phyloP scores from a whole-genome alignment of 1,284 basidiomycete species.

The Ganoderma leucocontextum region DNA sequence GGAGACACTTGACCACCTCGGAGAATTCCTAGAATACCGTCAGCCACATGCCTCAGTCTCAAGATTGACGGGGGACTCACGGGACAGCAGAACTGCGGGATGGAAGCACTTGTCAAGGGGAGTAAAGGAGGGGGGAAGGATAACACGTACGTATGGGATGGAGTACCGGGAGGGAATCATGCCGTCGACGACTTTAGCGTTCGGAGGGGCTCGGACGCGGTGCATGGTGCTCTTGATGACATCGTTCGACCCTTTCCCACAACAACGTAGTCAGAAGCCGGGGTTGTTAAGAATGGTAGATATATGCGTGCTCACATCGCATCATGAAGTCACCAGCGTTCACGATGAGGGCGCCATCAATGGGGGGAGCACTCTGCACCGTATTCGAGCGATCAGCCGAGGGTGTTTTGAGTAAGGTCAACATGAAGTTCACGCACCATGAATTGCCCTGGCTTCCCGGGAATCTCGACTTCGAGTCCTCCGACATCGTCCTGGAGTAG shows the following conservation, averaged over 20 bases:
- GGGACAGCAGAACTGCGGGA: slow-evolving; percentile 51
- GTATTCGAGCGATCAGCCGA: not conserved
- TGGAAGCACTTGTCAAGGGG: too few species aligned
- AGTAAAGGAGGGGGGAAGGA: not conserved
- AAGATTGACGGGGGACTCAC: slow-evolving; percentile 38
- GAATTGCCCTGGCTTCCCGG: slow-evolving; percentile 54
- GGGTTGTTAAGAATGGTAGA: not conserved
- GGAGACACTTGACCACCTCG: slow-evolving; percentile 57
- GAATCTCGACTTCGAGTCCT: slow-evolving; percentile 68
- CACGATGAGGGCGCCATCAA: slow-evolving; percentile 62
- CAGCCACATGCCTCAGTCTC: not conserved
- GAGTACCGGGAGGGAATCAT: slow-evolving; percentile 60
- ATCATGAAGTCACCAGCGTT: slow-evolving; percentile 71
- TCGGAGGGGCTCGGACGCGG: slow-evolving; percentile 59
- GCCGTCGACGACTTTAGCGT: slow-evolving; percentile 37
- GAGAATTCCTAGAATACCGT: slow-evolving; percentile 46
- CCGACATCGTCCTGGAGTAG: slow-evolving; percentile 67
- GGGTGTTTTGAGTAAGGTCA: not conserved
- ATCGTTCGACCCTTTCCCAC: slow-evolving; percentile 61
- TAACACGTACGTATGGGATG: slow-evolving; percentile 59
- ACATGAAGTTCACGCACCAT: slow-evolving; percentile 38
- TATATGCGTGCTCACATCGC: slow-evolving; percentile 47
- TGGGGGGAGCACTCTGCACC: slow-evolving; percentile 52
- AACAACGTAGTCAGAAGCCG: not conserved
- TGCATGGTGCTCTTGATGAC: slow-evolving; percentile 66